phyloP scores from a whole-genome alignment of 345 rosid genomes.

The Kandelia obovata region DNA sequence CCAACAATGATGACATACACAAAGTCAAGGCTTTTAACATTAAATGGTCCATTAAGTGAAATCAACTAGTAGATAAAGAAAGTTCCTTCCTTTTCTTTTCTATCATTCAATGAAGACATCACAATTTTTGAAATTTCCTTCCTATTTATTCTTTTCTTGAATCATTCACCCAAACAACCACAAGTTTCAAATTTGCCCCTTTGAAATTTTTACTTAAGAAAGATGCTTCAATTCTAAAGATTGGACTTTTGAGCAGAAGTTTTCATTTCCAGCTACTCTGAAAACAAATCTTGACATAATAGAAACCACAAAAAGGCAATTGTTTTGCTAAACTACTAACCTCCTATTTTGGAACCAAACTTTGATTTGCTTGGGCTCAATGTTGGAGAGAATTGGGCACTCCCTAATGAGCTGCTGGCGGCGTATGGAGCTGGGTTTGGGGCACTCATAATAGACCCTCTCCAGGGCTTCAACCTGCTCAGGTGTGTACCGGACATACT shows the following conservation, averaged over 20 bases:
- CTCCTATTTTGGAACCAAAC: constrained; percentile 99
- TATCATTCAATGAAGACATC: background rate
- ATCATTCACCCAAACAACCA: background rate
- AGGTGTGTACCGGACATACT: constrained; percentile 97
- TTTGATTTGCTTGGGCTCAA: constrained; percentile 99
- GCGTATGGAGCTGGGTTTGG: constrained; percentile 98
- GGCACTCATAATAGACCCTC: constrained; percentile 98
- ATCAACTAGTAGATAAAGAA: background rate
- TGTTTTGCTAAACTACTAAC: constrained; percentile 29
- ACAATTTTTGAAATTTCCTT: background rate
- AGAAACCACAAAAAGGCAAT: constrained; percentile 1
- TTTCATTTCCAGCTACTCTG: background rate
- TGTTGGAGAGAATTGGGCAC: constrained; percentile 98
- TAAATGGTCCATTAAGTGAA: background rate
- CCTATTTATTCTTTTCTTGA: background rate
- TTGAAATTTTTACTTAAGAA: no score
- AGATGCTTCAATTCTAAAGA: no score
- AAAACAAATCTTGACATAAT: background rate
- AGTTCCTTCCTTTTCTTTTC: background rate
- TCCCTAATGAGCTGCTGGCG: constrained; percentile 97
- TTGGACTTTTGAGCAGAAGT: background rate
- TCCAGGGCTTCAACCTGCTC: constrained; percentile 99
- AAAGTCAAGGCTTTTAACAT: background rate
- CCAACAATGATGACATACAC: background rate
- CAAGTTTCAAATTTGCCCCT: background rate